Percentiles rank a stretch among this genome's conserved stretches.
These are phyloP conservation scores for Penicillium sp. DNA, from an alignment of 2,329 filamentous ascomycete species.

Conservation along the genomic window DNA sequence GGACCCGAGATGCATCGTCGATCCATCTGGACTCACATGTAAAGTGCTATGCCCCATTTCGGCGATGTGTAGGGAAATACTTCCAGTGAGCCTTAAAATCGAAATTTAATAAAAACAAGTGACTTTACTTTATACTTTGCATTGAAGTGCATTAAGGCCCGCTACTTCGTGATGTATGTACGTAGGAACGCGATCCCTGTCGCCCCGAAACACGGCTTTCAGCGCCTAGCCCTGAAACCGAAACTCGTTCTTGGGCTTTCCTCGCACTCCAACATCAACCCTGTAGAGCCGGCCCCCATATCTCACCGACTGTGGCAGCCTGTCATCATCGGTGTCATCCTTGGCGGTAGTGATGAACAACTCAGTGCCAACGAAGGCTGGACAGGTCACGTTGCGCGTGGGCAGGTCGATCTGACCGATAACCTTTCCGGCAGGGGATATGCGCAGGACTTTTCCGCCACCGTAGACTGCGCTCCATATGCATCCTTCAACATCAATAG, in stretches of 20 bases:
- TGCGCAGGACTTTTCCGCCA: slow-evolving; percentile 71
- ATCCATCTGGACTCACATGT: slow-evolving; percentile 1
- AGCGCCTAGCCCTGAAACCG: slow-evolving; percentile 45
- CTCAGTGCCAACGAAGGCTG: slow-evolving; percentile 72
- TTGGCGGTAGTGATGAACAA: slow-evolving; percentile 81
- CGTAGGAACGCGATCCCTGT: not conserved
- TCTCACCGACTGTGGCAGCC: slow-evolving; percentile 61
- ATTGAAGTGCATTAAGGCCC: not conserved
- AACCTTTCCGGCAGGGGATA: slow-evolving; percentile 69
- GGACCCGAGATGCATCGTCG: slow-evolving; percentile 4
- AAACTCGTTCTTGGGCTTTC: slow-evolving; percentile 66
- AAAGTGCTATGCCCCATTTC: not conserved
- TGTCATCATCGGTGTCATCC: slow-evolving; percentile 63
- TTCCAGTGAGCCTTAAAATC: not conserved
- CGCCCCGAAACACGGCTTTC: not conserved
- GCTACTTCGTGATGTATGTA: not conserved
- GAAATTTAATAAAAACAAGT: not conserved
- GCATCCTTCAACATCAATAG: slow-evolving; percentile 79
- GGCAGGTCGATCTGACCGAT: slow-evolving; percentile 75
- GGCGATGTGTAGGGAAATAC: not conserved
- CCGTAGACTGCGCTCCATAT: slow-evolving; percentile 90
- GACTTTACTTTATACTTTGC: not conserved
- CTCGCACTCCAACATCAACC: slow-evolving; percentile 73
- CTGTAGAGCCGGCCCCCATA: slow-evolving; percentile 73
- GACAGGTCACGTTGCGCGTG: slow-evolving; percentile 78